A percentile compares a stretch with the other conserved stretches of the same genome.
These are phyloP conservation scores for Cladosporium sp. DNA, from an alignment of 2,329 filamentous ascomycete species.

Conservation along the genomic window DNA sequence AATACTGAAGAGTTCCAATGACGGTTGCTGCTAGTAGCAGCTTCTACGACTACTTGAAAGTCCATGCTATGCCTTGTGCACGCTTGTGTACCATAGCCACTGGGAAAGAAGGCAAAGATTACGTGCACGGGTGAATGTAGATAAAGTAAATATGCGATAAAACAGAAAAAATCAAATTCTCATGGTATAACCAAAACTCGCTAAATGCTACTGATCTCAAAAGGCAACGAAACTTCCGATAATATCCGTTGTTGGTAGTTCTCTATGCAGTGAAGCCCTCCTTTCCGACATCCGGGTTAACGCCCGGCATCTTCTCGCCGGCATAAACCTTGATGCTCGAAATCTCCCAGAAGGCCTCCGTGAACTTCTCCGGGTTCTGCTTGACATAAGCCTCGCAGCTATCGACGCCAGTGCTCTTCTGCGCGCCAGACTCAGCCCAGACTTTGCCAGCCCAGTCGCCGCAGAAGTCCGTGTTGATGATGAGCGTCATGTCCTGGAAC, in stretches of 20 bases:
- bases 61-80: no score
- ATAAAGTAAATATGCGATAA: no score
- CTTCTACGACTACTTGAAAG: no score
- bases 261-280: neutral
- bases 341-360: constrained; percentile 72
- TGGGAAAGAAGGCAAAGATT: no score
- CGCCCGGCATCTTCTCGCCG: neutral
- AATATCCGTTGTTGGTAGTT: no score
- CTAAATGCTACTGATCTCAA: no score
- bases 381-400: constrained; percentile 71
- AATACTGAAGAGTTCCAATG: no score
- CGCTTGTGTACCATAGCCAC: no score
- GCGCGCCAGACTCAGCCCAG: constrained; percentile 61
- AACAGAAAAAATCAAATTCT: neutral
- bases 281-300: neutral
- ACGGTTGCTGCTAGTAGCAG: no score
- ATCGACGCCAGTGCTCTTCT: constrained; percentile 48
- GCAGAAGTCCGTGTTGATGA: constrained; percentile 82
- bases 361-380: constrained; percentile 65
- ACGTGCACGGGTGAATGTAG: no score
- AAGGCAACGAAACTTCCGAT: no score
- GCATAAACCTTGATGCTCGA: constrained; percentile 63
- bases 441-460: constrained; percentile 77
- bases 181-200: neutral
- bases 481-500: constrained; percentile 70